Conservation (phyloP, 2,329 filamentous ascomycete species). For the Elsinoe batatas region DNA sequence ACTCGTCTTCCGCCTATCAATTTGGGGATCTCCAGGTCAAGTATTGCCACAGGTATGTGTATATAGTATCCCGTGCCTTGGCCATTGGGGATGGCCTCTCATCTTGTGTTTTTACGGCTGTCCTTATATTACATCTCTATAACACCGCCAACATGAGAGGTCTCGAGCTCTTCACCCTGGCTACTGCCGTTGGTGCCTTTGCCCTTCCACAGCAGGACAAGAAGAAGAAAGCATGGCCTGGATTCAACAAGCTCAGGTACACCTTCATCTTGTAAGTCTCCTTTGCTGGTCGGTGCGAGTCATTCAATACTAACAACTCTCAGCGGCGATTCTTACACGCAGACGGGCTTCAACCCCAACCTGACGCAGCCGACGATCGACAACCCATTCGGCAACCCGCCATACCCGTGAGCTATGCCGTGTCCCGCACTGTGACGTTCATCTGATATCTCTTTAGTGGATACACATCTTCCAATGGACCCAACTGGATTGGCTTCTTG, state of each 20-base stretch:
- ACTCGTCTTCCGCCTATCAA: slow-evolving; percentile 5
- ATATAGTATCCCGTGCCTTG: neutral
- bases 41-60: neutral
- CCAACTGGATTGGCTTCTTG: slow-evolving; percentile 47
- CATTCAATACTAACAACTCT: neutral
- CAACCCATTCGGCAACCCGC: slow-evolving; percentile 54
- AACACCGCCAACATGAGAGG: neutral
- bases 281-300: too few species aligned
- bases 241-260: slow-evolving; percentile 16
- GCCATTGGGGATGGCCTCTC: neutral
- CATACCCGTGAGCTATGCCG: slow-evolving; percentile 31
- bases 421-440: neutral
- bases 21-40: neutral
- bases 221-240: slow-evolving; percentile 5
- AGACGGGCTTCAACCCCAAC: slow-evolving; percentile 48
- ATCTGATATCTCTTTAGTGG: slow-evolving; percentile 14
- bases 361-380: slow-evolving; percentile 41
- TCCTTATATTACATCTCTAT: neutral
- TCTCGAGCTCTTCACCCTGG: neutral
- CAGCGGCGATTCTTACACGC: slow-evolving; percentile 51
- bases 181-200: neutral
- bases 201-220: neutral
- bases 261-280: slow-evolving; percentile 22
- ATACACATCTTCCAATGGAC: slow-evolving; percentile 31
- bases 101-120: neutral